Evolutionary conservation across 2,329 filamentous ascomycete genomes (phyloP).

Genomic region (Neonectria hederae): DNA sequence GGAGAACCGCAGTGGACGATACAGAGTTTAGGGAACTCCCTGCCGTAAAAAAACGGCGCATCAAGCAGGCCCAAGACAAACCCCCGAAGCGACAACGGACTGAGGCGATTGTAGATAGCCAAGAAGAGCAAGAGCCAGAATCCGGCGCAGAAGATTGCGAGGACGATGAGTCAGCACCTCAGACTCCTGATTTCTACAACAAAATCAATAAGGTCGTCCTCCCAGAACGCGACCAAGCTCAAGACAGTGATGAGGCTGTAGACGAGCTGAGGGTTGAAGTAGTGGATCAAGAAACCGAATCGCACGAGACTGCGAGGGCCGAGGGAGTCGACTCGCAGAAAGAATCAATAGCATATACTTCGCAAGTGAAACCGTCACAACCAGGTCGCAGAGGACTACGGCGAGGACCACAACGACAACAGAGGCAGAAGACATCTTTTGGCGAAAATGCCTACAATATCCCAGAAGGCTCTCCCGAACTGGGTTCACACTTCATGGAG

Average conservation of each 20-base stretch:
- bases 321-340: background rate
- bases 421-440: slow-evolving; percentile 25
- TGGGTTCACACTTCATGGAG: slow-evolving; percentile 11
- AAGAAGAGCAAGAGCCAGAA: background rate
- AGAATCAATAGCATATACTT: background rate
- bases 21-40: background rate
- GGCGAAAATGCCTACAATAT: slow-evolving; percentile 5
- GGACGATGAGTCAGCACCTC: slow-evolving; percentile 23
- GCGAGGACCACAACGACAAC: slow-evolving; percentile 11
- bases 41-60: slow-evolving; percentile 22
- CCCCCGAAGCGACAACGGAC: background rate
- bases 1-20: background rate
- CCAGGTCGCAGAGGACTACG: slow-evolving; percentile 1
- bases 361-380: background rate
- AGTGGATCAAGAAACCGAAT: background rate
- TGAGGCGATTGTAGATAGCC: background rate
- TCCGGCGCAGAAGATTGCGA: slow-evolving; percentile 4
- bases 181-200: slow-evolving; percentile 16
- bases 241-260: background rate
- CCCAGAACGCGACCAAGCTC: background rate
- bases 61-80: background rate
- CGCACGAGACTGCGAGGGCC: background rate
- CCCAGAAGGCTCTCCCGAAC: slow-evolving; percentile 24
- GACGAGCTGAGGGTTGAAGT: background rate
- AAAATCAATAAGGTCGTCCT: slow-evolving; percentile 28